A percentile compares a stretch with the other conserved stretches of the same genome.
Evolutionary conservation across 2,329 filamentous ascomycete genomes (phyloP).

Genomic region (Stagonosporopsis chrysanthemi): DNA sequence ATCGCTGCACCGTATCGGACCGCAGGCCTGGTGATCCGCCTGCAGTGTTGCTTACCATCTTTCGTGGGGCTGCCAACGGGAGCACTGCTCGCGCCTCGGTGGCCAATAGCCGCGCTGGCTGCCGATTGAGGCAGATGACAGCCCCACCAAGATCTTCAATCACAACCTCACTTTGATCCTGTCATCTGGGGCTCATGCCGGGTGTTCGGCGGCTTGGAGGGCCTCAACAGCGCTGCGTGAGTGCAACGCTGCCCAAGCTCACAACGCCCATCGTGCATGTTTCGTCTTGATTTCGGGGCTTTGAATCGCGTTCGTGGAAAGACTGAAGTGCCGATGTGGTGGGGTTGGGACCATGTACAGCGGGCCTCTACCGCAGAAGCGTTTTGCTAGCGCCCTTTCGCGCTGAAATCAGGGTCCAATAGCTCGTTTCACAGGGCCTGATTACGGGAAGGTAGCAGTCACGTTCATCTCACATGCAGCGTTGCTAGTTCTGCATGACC

Average conservation of each 20-base stretch:
- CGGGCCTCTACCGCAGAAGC: slow-evolving; percentile 12
- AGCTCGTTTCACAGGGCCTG: slow-evolving; percentile 16
- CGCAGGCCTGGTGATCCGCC: neutral
- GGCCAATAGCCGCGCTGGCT: slow-evolving; percentile 6
- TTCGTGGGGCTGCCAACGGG: slow-evolving; percentile 11
- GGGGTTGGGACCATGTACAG: slow-evolving; percentile 9
- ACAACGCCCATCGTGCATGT: neutral
- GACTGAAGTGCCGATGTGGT: slow-evolving; percentile 4
- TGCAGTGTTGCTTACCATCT: neutral
- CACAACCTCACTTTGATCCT: slow-evolving; percentile 2
- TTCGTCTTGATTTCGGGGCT: neutral
- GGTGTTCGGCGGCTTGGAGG: neutral
- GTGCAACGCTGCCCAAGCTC: neutral
- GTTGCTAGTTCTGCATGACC: too few relatives aligned
- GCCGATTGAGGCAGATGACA: neutral
- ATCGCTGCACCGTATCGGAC: slow-evolving; percentile 11
- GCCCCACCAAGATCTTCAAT: slow-evolving; percentile 15
- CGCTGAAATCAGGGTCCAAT: slow-evolving; percentile 14
- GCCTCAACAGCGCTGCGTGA: neutral
- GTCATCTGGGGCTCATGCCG: neutral
- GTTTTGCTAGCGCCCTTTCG: slow-evolving; percentile 1
- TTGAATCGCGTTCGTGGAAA: neutral
- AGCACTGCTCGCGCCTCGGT: neutral
- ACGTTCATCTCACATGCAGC: too few relatives aligned
- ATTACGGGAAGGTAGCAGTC: too few relatives aligned